These are phyloP conservation scores for Aspergillus vadensis DNA, from an alignment of 2,329 filamentous ascomycete species.

Conservation along the genomic window DNA sequence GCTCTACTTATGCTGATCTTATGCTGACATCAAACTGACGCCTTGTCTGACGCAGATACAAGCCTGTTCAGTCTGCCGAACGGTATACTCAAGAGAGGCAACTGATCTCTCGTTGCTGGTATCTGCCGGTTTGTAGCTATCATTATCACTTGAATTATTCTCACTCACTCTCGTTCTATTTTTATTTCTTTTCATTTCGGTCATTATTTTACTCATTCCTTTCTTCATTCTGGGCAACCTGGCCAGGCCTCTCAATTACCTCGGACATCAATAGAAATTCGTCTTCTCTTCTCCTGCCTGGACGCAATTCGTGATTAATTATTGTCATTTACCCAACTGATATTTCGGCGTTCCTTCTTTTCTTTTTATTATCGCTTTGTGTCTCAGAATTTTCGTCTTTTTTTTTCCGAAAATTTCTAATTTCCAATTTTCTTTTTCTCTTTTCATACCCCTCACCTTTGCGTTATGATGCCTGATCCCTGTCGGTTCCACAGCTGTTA, in stretches of 20 bases:
- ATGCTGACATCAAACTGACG: neutral
- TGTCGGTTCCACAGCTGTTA: slow-evolving; percentile 12
- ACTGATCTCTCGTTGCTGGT: neutral
- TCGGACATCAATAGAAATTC: neutral
- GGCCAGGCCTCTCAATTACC: neutral
- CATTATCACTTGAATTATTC: neutral
- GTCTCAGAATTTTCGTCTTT: neutral
- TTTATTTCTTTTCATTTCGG: too few relatives aligned
- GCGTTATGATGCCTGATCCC: slow-evolving; percentile 19
- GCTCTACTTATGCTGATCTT: neutral
- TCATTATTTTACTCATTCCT: neutral
- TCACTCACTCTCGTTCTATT: too few relatives aligned
- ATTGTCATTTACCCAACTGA: too few relatives aligned
- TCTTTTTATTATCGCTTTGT: neutral
- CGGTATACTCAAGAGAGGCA: neutral
- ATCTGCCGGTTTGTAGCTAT: neutral
- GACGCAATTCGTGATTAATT: too few relatives aligned
- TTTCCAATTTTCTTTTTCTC: slow-evolving; percentile 16
- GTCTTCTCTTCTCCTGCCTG: neutral
- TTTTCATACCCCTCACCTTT: slow-evolving; percentile 22
- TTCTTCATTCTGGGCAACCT: too few relatives aligned
- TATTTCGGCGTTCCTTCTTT: neutral
- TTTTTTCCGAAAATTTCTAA: neutral
- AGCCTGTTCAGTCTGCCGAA: neutral
- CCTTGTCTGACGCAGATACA: neutral